These are phyloP conservation scores for Tuber melanosporum DNA, from an alignment of 495 filamentous ascomycete species.

Conservation along the genomic window DNA sequence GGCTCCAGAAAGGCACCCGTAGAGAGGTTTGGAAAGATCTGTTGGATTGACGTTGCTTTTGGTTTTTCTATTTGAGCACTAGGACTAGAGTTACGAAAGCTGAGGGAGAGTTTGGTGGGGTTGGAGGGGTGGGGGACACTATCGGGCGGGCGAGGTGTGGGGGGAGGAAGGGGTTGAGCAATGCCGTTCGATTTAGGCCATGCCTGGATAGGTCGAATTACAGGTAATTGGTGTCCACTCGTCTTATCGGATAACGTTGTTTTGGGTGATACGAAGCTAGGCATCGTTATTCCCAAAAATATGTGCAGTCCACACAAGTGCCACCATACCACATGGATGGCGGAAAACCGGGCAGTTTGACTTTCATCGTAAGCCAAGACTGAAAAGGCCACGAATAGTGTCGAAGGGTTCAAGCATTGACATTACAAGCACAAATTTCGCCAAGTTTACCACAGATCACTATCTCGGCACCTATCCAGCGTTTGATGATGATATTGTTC, in stretches of 20 bases:
- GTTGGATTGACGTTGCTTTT: slow-evolving; percentile 3
- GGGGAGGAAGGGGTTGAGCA: neutral
- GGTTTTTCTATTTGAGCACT: slow-evolving; percentile 5
- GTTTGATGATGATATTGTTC: neutral
- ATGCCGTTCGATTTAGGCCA: neutral
- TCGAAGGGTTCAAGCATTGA: neutral
- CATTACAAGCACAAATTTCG: neutral
- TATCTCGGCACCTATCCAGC: neutral
- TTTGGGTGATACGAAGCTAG: too few species aligned
- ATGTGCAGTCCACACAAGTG: neutral
- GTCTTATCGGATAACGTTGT: too few species aligned
- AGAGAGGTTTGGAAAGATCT: neutral
- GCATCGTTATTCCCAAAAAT: neutral
- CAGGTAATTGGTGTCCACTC: too few species aligned
- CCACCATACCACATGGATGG: neutral
- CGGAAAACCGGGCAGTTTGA: neutral
- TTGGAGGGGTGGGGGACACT: neutral
- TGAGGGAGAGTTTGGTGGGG: neutral
- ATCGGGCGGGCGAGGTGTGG: neutral
- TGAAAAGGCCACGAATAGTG: neutral
- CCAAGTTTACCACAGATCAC: slow-evolving; percentile 1
- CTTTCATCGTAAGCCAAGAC: neutral
- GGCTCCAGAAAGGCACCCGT: neutral
- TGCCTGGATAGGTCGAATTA: neutral
- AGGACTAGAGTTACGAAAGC: slow-evolving; percentile 8